Percentiles rank a stretch among this genome's conserved stretches.
These are phyloP conservation scores for Tetrahymena thermophila DNA, from an alignment of 73 alveolate species.

Conservation along the genomic window DNA sequence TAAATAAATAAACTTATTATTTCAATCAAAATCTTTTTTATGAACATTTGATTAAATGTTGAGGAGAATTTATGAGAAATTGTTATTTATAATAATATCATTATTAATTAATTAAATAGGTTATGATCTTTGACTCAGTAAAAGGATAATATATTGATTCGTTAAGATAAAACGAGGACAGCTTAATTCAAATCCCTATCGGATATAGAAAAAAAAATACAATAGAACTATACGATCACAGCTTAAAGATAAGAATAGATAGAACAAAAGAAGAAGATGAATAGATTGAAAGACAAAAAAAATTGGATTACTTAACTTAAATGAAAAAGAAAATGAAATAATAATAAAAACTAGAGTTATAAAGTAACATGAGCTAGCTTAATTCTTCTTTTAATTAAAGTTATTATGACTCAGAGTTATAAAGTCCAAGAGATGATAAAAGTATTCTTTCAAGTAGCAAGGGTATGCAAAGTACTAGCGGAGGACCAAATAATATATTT, in stretches of 20 bases:
- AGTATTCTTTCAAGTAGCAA: neutral
- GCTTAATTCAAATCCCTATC: conserved; percentile 13
- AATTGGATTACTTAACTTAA: neutral
- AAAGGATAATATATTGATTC: conserved; percentile 34
- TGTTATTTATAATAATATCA: no score
- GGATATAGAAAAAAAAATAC: conserved; percentile 27
- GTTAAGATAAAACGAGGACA: conserved; percentile 29
- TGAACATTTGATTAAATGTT: no score
- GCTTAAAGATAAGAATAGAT: conserved; percentile 19
- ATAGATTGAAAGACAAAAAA: neutral
- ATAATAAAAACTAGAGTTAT: neutral
- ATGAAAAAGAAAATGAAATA: neutral
- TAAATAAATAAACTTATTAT: no score
- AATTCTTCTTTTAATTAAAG: neutral
- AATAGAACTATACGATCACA: conserved; percentile 24
- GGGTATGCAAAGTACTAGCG: neutral
- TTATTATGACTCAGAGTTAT: neutral
- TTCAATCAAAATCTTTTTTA: no score
- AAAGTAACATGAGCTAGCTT: neutral
- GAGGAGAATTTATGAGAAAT: no score
- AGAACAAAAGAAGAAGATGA: neutral
- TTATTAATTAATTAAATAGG: no score
- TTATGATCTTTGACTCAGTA: conserved; percentile 31
- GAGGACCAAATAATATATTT: neutral
- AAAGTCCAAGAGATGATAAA: neutral